Conservation (phyloP, 768 basidiomycete species). For the Postia placenta region DNA sequence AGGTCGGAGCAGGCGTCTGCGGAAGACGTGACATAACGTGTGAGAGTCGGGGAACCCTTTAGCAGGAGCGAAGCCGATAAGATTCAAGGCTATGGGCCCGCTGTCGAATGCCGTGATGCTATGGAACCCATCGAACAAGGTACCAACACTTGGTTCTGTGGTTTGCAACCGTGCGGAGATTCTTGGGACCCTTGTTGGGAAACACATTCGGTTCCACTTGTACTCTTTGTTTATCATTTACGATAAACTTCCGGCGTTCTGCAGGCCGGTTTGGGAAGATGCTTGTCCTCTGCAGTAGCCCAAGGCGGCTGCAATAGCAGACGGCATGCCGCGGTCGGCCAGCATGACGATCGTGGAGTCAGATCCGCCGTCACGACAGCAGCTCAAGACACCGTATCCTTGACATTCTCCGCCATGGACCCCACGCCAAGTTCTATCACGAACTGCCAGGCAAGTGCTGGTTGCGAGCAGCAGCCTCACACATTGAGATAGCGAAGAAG, state of each 20-base stretch:
- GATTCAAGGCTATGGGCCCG: slow-evolving; percentile 15
- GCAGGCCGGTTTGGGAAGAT: too few species aligned
- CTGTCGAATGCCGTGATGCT: slow-evolving; percentile 19
- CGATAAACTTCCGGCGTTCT: too few species aligned
- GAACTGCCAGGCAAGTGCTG: too few species aligned
- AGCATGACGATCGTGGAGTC: not conserved
- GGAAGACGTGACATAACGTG: slow-evolving; percentile 16
- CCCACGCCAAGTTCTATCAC: too few species aligned
- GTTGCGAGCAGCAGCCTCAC: too few species aligned
- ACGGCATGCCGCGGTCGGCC: too few species aligned
- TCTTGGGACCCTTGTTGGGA: not conserved
- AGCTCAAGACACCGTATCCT: too few species aligned
- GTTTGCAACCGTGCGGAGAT: not conserved
- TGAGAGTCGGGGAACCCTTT: slow-evolving; percentile 10
- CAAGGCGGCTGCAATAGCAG: not conserved
- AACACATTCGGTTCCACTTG: not conserved
- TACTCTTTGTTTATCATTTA: not conserved
- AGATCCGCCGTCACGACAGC: not conserved
- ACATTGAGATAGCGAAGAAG: too few species aligned
- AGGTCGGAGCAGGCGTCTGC: slow-evolving; percentile 11
- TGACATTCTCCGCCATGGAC: too few species aligned
- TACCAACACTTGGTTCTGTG: slow-evolving; percentile 4
- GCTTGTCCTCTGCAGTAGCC: not conserved
- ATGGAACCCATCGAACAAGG: slow-evolving; percentile 9
- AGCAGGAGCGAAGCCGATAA: slow-evolving; percentile 17